phyloP scores from a whole-genome alignment of 106 monocot genomes.

The Allium sativum region DNA sequence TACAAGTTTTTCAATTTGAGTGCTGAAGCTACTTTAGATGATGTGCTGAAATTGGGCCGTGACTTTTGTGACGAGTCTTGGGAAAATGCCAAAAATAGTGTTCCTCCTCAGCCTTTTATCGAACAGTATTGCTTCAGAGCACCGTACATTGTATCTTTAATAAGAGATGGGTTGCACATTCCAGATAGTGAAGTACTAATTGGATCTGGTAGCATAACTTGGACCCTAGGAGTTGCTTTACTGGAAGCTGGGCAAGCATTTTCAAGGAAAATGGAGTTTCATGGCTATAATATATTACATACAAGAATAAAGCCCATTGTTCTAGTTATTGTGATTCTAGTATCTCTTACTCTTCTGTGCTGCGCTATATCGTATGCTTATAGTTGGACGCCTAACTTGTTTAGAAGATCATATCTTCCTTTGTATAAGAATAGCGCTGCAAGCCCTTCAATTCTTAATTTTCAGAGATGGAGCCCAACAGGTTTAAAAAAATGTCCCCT shows the following conservation, averaged over 20 bases:
- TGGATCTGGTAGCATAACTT: slow-evolving; percentile 92
- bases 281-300: slow-evolving; percentile 33
- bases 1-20: slow-evolving; percentile 88
- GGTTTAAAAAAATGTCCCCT: slow-evolving; percentile 26
- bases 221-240: slow-evolving; percentile 92
- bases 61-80: slow-evolving; percentile 72
- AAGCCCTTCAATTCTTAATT: slow-evolving; percentile 24
- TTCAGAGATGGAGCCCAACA: slow-evolving; percentile 65
- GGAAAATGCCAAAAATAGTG: slow-evolving; percentile 81
- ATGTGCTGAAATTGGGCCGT: slow-evolving; percentile 55
- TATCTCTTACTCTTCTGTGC: slow-evolving; percentile 37
- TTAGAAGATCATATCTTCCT: slow-evolving; percentile 52
- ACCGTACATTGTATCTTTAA: slow-evolving; percentile 72
- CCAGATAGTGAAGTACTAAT: slow-evolving; percentile 58
- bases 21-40: slow-evolving; percentile 47
- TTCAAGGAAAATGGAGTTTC: slow-evolving; percentile 45
- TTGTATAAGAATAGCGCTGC: slow-evolving; percentile 55
- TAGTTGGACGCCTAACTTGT: slow-evolving; percentile 46
- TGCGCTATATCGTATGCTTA: slow-evolving; percentile 39
- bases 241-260: slow-evolving; percentile 63
- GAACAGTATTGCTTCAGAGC: slow-evolving; percentile 97
- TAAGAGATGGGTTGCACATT: slow-evolving; percentile 89
- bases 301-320: slow-evolving; percentile 21
- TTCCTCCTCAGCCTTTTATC: slow-evolving; percentile 85
- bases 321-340: slow-evolving; percentile 38